Evolutionary conservation across 2,329 filamentous ascomycete species (phyloP), one percentile per base, ranked within the genome.

Genomic region (Ophiobolus disseminans): DNA sequence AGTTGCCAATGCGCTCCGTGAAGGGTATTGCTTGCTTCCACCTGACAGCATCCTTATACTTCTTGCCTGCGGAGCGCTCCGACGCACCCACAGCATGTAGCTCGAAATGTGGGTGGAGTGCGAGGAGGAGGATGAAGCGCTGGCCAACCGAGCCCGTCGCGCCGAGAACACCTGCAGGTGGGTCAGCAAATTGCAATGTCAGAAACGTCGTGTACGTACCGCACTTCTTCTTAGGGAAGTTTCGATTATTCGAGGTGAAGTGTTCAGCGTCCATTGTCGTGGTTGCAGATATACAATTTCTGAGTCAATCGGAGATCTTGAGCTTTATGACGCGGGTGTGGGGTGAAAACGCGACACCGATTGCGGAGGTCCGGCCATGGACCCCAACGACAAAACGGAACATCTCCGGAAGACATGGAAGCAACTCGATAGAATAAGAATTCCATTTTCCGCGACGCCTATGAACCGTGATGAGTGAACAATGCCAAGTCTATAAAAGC

Each of bases 91-190:
- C 85, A 50, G 91, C 91, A 58, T 94, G 88, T 48, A 97, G 86
- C 57, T 86, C 85, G 66, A 97, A 89, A 74, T 89, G 84, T 13
- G 93, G 92, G 76, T 97, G 93, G 45, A 91, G 83, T 35, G 90
- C 87, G 55, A 97, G 87, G 42, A 97, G 85, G 25, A 97, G 86
- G 71, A 97, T 94, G 75, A 97, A 97, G 67, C 94, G 87, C 77
- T 96, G 91, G 64, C 93, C 93, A 11, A 97, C 93, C 26, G 91
- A 95, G 69, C 94, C 94, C 23, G 93, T 97, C 75, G 88, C 90
- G 64, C 93, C 92, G 47, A 97, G 84, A 48, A 97, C 91, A 54
- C 76, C 78, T 81, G 55, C 31, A 49, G 50, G 40, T 40, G 22
- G 34, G 45, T 66, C 30, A 66, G 59, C 34, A 42, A 38, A 43